A percentile compares a stretch with the other conserved stretches of the same genome.
Evolutionary conservation across 495 filamentous ascomycete genomes (phyloP).

Genomic region (Penicillium fimorum): DNA sequence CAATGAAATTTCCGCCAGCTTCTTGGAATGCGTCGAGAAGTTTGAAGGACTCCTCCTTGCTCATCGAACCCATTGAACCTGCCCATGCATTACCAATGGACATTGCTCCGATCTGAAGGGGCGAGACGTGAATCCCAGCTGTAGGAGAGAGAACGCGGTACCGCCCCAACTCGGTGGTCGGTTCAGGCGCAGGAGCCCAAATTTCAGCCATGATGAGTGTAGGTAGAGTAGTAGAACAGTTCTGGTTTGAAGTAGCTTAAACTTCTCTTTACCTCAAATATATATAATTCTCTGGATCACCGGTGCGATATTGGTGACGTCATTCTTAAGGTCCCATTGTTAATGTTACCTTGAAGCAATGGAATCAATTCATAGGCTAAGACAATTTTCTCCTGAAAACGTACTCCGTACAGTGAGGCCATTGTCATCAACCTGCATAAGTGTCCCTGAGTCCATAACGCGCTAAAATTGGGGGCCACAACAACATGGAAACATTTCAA

Average conservation of each 20-base stretch:
- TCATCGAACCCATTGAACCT: slow-evolving; percentile 40
- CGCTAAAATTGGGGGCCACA: background rate
- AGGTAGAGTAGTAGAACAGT: background rate
- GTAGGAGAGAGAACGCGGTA: slow-evolving; percentile 55
- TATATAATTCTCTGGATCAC: too few relatives aligned
- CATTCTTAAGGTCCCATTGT: too few relatives aligned
- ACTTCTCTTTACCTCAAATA: background rate
- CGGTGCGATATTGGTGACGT: too few relatives aligned
- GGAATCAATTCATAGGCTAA: background rate
- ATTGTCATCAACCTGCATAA: background rate
- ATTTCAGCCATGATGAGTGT: background rate
- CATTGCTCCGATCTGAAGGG: slow-evolving; percentile 57
- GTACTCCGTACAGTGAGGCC: background rate
- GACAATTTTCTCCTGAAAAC: too few relatives aligned
- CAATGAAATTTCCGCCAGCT: slow-evolving; percentile 47
- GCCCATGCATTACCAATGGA: slow-evolving; percentile 51
- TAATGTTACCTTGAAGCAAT: too few relatives aligned
- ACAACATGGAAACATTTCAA: background rate
- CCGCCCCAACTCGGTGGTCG: slow-evolving; percentile 47
- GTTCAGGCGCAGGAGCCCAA: slow-evolving; percentile 33
- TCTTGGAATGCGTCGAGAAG: slow-evolving; percentile 48
- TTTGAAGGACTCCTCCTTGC: slow-evolving; percentile 31
- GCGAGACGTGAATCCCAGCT: slow-evolving; percentile 55
- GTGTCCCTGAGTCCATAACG: background rate
- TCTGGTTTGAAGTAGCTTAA: background rate